These are phyloP conservation scores for Ogataea salicorniae DNA, from an alignment of 805 yeast genomes.

Conservation along the genomic window DNA sequence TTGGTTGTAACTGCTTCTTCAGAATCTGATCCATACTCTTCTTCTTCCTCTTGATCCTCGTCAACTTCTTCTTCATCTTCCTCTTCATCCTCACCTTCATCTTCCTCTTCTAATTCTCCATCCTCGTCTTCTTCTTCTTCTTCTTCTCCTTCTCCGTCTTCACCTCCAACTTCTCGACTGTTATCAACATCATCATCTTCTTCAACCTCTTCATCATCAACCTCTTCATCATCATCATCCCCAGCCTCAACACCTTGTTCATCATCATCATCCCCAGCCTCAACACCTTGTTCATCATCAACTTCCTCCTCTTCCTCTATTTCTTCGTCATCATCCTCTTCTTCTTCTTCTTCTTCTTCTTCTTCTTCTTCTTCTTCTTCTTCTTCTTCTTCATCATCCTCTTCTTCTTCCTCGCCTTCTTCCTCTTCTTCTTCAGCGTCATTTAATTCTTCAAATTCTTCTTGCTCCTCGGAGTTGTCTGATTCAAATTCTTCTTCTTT, in stretches of 20 bases:
- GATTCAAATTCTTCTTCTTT: neutral
- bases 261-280: too few species aligned
- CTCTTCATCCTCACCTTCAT: conserved; percentile 1
- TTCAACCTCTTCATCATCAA: neutral
- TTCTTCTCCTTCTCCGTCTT: neutral
- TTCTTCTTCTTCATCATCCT: neutral
- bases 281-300: neutral
- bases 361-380: neutral
- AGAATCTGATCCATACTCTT: neutral
- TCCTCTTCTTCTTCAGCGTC: conserved; percentile 4
- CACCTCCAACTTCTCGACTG: neutral
- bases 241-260: neutral
- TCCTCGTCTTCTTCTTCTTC: conserved; percentile 2
- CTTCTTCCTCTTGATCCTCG: conserved; percentile 16
- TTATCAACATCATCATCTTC: conserved; percentile 2
- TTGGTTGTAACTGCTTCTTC: neutral
- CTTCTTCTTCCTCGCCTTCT: conserved; percentile 3
- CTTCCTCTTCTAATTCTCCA: neutral
- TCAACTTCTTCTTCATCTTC: conserved; percentile 7
- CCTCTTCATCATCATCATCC: neutral
- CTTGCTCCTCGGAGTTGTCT: conserved; percentile 4
- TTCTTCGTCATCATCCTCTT: neutral
- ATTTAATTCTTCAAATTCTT: conserved; percentile 1
- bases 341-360: neutral
- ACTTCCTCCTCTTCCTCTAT: conserved; percentile 3